These are phyloP conservation scores for Botrytis medusae DNA, from an alignment of 2,329 filamentous ascomycete species.

Conservation along the genomic window DNA sequence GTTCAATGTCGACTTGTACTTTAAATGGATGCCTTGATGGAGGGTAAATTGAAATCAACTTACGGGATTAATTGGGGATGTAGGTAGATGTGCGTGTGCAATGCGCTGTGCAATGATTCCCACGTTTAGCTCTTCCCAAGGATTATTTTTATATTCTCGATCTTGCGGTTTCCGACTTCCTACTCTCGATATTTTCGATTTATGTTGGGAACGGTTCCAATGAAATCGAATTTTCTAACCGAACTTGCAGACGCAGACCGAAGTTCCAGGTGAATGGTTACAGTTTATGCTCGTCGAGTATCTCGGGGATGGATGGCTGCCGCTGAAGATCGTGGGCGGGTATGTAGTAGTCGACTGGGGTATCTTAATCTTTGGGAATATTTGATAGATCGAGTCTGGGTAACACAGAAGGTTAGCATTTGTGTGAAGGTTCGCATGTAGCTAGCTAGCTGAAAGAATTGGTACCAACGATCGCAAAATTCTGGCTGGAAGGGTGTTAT, in stretches of 20 bases:
- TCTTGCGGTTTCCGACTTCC: conserved; percentile 6
- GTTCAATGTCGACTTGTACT: background rate
- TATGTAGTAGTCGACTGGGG: conserved; percentile 31
- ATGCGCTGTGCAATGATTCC: conserved; percentile 3
- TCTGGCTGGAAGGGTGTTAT: background rate
- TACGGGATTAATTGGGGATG: conserved; percentile 1
- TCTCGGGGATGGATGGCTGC: conserved; percentile 27
- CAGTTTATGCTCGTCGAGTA: conserved; percentile 21
- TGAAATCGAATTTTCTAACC: conserved; percentile 21
- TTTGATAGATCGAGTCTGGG: conserved; percentile 18
- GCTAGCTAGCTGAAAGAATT: conserved; percentile 6
- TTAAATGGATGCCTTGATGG: background rate
- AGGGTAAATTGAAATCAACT: background rate
- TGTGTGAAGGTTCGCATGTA: background rate
- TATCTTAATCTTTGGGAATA: conserved; percentile 32
- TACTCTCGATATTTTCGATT: conserved; percentile 1
- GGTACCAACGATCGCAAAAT: conserved; percentile 12
- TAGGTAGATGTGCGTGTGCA: background rate
- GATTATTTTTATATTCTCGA: conserved; percentile 7
- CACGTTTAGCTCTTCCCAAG: background rate
- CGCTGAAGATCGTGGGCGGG: conserved; percentile 31
- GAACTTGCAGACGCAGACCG: conserved; percentile 15
- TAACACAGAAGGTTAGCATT: conserved; percentile 19
- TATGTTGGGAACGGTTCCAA: conserved; percentile 21
- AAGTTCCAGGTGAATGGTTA: conserved; percentile 26